Evolutionary conservation across 495 filamentous ascomycete species (phyloP).

Genomic region (Penicillium longicatenatum): DNA sequence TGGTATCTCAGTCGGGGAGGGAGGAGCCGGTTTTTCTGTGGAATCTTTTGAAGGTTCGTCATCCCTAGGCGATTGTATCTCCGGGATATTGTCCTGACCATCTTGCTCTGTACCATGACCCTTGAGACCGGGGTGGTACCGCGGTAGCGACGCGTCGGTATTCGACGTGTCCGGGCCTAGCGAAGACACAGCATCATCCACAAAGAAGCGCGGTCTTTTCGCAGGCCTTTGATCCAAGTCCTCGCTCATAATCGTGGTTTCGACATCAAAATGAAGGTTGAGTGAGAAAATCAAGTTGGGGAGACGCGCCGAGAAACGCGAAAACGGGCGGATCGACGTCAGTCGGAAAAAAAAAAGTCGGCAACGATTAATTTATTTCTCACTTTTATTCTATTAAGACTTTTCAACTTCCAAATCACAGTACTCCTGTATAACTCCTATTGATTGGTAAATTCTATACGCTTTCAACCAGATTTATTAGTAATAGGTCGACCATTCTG

Average conservation of each 20-base stretch:
- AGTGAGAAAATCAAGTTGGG: constrained; percentile 15
- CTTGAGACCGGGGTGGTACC: constrained; percentile 8
- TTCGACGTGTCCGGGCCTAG: constrained; percentile 1
- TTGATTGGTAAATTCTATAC: not conserved
- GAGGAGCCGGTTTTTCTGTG: not conserved
- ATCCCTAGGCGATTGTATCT: not conserved
- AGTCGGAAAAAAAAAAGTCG: constrained; percentile 14
- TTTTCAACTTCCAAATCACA: not conserved
- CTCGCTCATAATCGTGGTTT: constrained; percentile 28
- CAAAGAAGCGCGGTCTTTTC: constrained; percentile 84
- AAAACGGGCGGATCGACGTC: constrained; percentile 39
- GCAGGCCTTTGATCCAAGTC: constrained; percentile 53
- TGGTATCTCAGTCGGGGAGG: not conserved
- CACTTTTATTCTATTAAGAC: not conserved
- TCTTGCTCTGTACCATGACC: not conserved
- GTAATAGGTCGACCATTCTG: not conserved
- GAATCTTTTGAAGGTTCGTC: not conserved
- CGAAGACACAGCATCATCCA: constrained; percentile 40
- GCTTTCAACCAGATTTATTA: not conserved
- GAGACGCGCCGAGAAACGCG: constrained; percentile 45
- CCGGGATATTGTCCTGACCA: constrained; percentile 1
- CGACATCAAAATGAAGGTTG: constrained; percentile 10
- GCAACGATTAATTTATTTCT: not conserved
- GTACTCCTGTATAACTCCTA: not conserved
- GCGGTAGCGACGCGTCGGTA: constrained; percentile 28